Evolutionary conservation across 805 yeast species (phyloP).

Genomic region (Candida nemodendra): DNA sequence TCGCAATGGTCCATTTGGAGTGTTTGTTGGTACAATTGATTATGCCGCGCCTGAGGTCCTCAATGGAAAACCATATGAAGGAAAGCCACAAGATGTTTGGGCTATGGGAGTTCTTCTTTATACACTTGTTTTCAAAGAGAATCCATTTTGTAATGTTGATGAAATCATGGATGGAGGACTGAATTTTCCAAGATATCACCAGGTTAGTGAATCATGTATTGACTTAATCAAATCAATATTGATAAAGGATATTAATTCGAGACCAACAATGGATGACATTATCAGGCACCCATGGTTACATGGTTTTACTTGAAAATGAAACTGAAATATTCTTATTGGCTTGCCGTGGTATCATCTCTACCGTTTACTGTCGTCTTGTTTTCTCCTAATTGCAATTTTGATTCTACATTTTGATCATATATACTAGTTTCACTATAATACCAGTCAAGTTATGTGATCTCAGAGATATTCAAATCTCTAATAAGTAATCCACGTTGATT

Average conservation of each 20-base stretch:
- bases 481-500: constrained; percentile 69
- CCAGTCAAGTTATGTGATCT: too few relatives aligned
- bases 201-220: constrained; percentile 60
- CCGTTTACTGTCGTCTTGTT: too few relatives aligned
- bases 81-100: constrained; percentile 96
- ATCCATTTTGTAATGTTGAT: constrained; percentile 93
- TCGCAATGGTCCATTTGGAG: constrained; percentile 91
- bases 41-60: constrained; percentile 98
- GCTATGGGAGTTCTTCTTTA: constrained; percentile 89
- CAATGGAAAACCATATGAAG: constrained; percentile 83
- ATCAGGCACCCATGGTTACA: constrained; percentile 68
- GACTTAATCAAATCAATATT: constrained; percentile 63
- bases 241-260: constrained; percentile 57
- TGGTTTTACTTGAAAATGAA: constrained; percentile 22
- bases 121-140: constrained; percentile 88
- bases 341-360: background rate
- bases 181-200: constrained; percentile 54
- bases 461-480: constrained; percentile 33
- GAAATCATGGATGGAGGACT: constrained; percentile 91
- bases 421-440: too few relatives aligned
- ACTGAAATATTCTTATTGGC: background rate
- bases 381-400: too few relatives aligned
- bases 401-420: too few relatives aligned
- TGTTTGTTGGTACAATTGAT: constrained; percentile 95
- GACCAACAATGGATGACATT: constrained; percentile 77